Percentiles rank a stretch among this genome's conserved stretches.
These are phyloP conservation scores for Sistotremastrum suecicum DNA, from an alignment of 768 basidiomycete genomes.

Conservation along the genomic window DNA sequence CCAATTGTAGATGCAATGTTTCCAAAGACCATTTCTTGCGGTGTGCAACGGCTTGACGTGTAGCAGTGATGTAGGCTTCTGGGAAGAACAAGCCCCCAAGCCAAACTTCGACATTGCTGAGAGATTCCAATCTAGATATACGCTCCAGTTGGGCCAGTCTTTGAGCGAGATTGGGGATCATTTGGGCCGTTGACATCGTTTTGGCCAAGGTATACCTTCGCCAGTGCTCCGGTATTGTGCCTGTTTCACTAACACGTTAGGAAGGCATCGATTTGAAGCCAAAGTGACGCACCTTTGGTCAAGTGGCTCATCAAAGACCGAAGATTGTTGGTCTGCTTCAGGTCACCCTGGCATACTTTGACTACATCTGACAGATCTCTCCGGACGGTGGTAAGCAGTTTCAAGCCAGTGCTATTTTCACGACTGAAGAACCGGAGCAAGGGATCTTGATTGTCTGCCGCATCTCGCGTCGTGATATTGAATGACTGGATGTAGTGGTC, in stretches of 20 bases:
- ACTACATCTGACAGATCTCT: slow-evolving; percentile 72
- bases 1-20: slow-evolving; percentile 65
- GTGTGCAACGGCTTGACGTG: slow-evolving; percentile 91
- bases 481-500: slow-evolving; percentile 32
- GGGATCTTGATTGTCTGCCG: slow-evolving; percentile 66
- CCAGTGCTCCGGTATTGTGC: slow-evolving; percentile 83
- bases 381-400: slow-evolving; percentile 64
- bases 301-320: slow-evolving; percentile 82
- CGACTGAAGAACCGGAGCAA: slow-evolving; percentile 80
- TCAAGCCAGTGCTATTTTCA: slow-evolving; percentile 69
- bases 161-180: slow-evolving; percentile 70
- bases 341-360: slow-evolving; percentile 70
- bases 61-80: slow-evolving; percentile 91
- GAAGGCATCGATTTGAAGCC: background rate
- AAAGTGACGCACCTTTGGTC: slow-evolving; percentile 57
- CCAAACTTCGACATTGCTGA: slow-evolving; percentile 70
- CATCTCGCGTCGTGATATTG: slow-evolving; percentile 46
- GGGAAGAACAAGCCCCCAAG: slow-evolving; percentile 94
- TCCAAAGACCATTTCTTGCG: slow-evolving; percentile 87
- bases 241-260: slow-evolving; percentile 25
- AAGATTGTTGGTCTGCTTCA: slow-evolving; percentile 94
- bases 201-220: slow-evolving; percentile 77
- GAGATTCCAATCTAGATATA: slow-evolving; percentile 48
- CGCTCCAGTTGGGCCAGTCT: slow-evolving; percentile 74
- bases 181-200: slow-evolving; percentile 67